Evolutionary conservation across 352 stramenopile species (phyloP).

Genomic region (Pythium phragmitis): DNA sequence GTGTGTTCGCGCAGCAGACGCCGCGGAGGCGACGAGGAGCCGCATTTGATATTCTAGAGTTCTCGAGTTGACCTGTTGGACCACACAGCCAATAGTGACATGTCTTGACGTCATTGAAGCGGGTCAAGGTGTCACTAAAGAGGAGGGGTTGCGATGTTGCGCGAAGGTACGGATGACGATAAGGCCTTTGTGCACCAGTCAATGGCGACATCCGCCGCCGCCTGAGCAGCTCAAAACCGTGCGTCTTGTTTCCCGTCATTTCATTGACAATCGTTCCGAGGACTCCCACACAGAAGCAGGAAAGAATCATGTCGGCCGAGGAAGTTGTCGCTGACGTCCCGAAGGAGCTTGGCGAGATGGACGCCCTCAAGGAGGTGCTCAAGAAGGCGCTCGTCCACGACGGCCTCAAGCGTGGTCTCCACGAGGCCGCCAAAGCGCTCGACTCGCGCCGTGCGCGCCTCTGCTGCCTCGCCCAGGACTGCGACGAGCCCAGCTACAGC

Average conservation of each 20-base stretch:
- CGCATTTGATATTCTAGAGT: not conserved
- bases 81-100: not conserved
- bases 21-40: not conserved
- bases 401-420: constrained; percentile 98
- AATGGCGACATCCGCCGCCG: constrained; percentile 5
- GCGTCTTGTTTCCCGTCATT: no score
- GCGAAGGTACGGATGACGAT: constrained; percentile 18
- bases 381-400: constrained; percentile 99
- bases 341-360: constrained; percentile 96
- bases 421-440: constrained; percentile 99
- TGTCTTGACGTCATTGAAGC: not conserved
- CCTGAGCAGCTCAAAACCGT: no score
- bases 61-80: no score
- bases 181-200: constrained; percentile 30
- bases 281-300: constrained; percentile 48
- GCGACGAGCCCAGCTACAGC: constrained; percentile 99
- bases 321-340: constrained; percentile 92
- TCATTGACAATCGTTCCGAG: constrained; percentile 39
- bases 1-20: not conserved
- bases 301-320: constrained; percentile 87
- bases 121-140: constrained; percentile 12
- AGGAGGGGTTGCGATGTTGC: constrained; percentile 24
- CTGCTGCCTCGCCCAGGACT: constrained; percentile 99
- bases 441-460: constrained; percentile 97
- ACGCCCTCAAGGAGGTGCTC: constrained; percentile 97